Evolutionary conservation across 495 filamentous ascomycete species (phyloP).

Genomic region (Schizothecium vesticola): DNA sequence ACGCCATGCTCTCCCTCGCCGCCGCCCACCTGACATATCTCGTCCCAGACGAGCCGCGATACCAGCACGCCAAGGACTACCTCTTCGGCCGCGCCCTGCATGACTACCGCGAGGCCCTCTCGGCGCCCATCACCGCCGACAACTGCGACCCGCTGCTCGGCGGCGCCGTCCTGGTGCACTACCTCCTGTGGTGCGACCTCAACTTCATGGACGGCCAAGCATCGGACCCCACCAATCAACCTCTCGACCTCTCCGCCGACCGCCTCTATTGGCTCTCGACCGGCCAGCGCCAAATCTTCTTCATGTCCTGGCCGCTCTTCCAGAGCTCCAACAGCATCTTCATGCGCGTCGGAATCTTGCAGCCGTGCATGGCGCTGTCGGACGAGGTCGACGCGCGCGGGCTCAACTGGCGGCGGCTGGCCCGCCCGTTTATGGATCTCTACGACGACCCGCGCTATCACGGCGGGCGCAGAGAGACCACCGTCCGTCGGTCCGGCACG

Average conservation of each 20-base stretch:
- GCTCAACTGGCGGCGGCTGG: slow-evolving; percentile 10
- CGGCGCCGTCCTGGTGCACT: slow-evolving; percentile 23
- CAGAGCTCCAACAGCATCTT: slow-evolving; percentile 14
- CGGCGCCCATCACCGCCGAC: slow-evolving; percentile 27
- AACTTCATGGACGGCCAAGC: slow-evolving; percentile 16
- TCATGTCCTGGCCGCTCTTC: slow-evolving; percentile 23
- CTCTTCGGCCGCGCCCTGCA: slow-evolving; percentile 17
- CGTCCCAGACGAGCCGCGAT: slow-evolving; percentile 7
- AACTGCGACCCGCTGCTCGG: slow-evolving; percentile 35
- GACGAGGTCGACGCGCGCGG: slow-evolving; percentile 14
- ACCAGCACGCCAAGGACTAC: slow-evolving; percentile 16
- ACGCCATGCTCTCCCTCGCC: slow-evolving; percentile 23
- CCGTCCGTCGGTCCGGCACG: background rate
- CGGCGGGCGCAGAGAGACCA: background rate
- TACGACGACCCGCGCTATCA: slow-evolving; percentile 17
- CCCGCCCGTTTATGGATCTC: slow-evolving; percentile 10
- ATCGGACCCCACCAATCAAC: background rate
- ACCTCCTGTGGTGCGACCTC: slow-evolving; percentile 24
- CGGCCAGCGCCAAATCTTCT: slow-evolving; percentile 26
- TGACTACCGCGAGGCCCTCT: slow-evolving; percentile 20
- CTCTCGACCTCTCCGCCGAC: slow-evolving; percentile 19
- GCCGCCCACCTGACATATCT: slow-evolving; percentile 23
- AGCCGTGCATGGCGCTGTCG: slow-evolving; percentile 22
- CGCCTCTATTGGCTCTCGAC: slow-evolving; percentile 20
- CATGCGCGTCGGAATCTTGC: background rate